Base-by-base conservation (phyloP, 1,284 basidiomycete species). In the Flammula alnicola region DNA sequence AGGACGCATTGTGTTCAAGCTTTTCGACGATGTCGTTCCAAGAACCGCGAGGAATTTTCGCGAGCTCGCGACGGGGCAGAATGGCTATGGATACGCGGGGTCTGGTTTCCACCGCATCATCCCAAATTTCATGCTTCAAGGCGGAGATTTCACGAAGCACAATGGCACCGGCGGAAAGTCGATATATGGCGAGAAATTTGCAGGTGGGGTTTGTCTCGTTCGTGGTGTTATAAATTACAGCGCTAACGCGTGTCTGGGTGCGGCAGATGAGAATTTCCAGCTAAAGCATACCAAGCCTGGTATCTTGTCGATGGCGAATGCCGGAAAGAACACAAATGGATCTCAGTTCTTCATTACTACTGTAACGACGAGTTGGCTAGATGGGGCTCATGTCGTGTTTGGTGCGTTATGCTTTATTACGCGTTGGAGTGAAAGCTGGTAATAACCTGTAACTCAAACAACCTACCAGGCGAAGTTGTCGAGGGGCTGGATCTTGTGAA, bases 161-260 rank as follows among this genome's bases (percentile, higher is more conserved):
- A 84, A 98, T 63, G 95, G 96, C 11, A 98, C 93, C 1, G 95
- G 96, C 53, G 93, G 92, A 47, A 88, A 88, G 71, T 93, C 88
- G 20, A 98, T 98, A 70, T 98, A 95, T 62, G 95, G 95, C 57
- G 80, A 83, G 59, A 93, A 89, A 65, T 93, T 91, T 57, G 69
- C 60, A n/a, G 88, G 87, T 86, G 44, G 52, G 74, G 59, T 31
- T 36, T 42, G 39, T 39, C 33, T 5, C 12, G 5, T 50, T 11
- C 4, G 16, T 29, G 14, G n/a, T 31, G 19, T 3, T 17, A 14
- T n/a, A 4, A 22, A n/a, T n/a, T n/a, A n/a, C n/a, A n/a, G n/a
- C n/a, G n/a, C n/a, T n/a, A n/a, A n/a, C n/a, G n/a, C n/a, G n/a
- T n/a, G n/a, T n/a, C n/a, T n/a, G 12, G 36, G 6, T 23, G 23